A percentile compares a stretch with the other conserved stretches of the same genome.
Conservation (phyloP, 345 rosid genomes). For the Heritiera littoralis region DNA sequence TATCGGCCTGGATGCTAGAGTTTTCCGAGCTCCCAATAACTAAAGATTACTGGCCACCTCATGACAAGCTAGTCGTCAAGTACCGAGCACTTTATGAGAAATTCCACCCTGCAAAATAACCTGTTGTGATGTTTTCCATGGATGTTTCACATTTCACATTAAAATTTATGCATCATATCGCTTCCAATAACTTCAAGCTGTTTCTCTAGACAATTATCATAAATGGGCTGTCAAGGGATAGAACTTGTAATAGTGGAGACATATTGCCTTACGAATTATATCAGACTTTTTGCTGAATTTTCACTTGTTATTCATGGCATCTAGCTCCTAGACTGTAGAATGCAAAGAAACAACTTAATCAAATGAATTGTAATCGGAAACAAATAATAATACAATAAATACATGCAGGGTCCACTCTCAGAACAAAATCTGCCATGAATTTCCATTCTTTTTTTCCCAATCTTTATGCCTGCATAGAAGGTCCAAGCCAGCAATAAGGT, state of each 20-base stretch:
- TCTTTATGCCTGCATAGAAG: background rate
- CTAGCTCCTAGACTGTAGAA: background rate
- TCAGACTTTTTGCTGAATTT: background rate
- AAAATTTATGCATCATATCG: background rate
- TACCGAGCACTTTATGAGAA: slow-evolving; percentile 23
- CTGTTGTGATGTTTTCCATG: background rate
- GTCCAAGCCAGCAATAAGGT: background rate
- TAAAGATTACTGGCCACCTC: slow-evolving; percentile 43
- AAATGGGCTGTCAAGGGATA: background rate
- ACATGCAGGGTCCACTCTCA: background rate
- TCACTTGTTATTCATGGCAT: background rate
- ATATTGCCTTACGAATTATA: background rate
- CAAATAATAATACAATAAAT: background rate
- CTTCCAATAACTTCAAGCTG: background rate
- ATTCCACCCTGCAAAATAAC: slow-evolving; percentile 6
- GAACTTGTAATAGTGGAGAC: background rate
- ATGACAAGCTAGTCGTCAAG: slow-evolving; percentile 34
- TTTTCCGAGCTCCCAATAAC: slow-evolving; percentile 24
- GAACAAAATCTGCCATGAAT: background rate
- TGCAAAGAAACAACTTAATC: background rate
- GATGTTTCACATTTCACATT: too few relatives aligned
- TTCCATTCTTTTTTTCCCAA: background rate
- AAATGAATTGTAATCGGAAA: background rate
- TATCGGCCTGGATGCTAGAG: slow-evolving; percentile 34
- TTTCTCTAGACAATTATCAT: background rate